A percentile compares a stretch with the other conserved stretches of the same genome.
Conservation (phyloP, 164 flowering plant genomes). For the Litsea cubeba region DNA sequence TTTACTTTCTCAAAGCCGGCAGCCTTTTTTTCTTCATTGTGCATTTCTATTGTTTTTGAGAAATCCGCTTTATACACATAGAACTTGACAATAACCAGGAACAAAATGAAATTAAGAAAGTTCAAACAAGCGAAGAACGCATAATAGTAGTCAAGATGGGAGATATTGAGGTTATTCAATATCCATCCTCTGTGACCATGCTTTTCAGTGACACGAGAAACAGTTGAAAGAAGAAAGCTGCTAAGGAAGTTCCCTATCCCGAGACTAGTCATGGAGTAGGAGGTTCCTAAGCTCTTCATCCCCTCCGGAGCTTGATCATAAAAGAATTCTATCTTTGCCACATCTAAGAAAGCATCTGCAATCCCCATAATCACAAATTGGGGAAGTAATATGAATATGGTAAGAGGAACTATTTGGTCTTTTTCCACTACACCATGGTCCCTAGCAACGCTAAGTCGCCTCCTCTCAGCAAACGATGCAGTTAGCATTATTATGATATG, state of each 20-base stretch:
- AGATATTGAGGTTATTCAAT: conserved; percentile 20
- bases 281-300: conserved; percentile 29
- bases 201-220: conserved; percentile 13
- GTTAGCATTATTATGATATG: conserved; percentile 37
- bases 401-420: conserved; percentile 14
- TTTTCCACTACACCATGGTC: conserved; percentile 7
- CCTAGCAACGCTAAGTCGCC: conserved; percentile 26
- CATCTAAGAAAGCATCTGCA: conserved; percentile 22
- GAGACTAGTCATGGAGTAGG: conserved; percentile 15
- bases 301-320: conserved; percentile 26
- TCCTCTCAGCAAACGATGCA: conserved; percentile 48
- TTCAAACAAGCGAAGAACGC: conserved; percentile 45
- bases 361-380: conserved; percentile 21
- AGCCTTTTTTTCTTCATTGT: too few species aligned
- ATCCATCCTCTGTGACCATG: conserved; percentile 21
- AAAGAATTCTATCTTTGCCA: conserved; percentile 27
- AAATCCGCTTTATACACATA: conserved; percentile 55
- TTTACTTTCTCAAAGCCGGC: not conserved
- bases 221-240: conserved; percentile 18
- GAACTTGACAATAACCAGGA: conserved; percentile 34
- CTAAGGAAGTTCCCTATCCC: conserved; percentile 28
- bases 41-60: conserved; percentile 13
- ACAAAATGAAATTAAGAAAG: conserved; percentile 43
- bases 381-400: conserved; percentile 24
- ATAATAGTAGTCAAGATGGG: conserved; percentile 31